A percentile compares a stretch with the other conserved stretches of the same genome.
phyloP scores from a whole-genome alignment of 83 land plant species.

The Diphasiastrum complanatum region DNA sequence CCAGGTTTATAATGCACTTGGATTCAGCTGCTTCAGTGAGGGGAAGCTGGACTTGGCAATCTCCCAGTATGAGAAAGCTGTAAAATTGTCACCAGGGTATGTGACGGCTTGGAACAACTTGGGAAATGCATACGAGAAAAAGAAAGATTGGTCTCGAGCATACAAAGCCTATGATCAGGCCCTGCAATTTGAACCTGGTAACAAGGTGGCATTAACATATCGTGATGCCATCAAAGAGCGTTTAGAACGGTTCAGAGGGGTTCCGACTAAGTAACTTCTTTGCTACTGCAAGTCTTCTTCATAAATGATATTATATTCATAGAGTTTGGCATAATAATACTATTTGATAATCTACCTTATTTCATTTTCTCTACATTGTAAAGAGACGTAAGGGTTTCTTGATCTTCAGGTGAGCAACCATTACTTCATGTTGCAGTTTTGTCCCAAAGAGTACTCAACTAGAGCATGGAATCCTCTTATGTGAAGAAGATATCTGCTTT shows the following conservation, averaged over 20 bases:
- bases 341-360: too few species aligned
- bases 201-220: conserved; percentile 62
- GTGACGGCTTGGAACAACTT: conserved; percentile 99
- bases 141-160: conserved; percentile 60
- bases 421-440: too few species aligned
- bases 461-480: too few species aligned
- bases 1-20: conserved; percentile 97
- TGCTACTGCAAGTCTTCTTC: too few species aligned
- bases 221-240: conserved; percentile 53
- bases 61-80: conserved; percentile 71
- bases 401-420: too few species aligned
- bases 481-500: too few species aligned
- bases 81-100: conserved; percentile 93
- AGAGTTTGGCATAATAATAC: too few species aligned
- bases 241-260: conserved; percentile 51
- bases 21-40: conserved; percentile 76
- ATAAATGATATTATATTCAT: too few species aligned
- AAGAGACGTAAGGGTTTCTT: too few species aligned
- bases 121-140: conserved; percentile 88
- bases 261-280: conserved; percentile 41
- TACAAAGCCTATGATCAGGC: conserved; percentile 87
- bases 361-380: too few species aligned
- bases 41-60: conserved; percentile 77
- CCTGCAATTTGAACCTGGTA: conserved; percentile 86
- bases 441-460: too few species aligned